phyloP scores from a whole-genome alignment of 2,329 filamentous ascomycete genomes.

The Colletotrichum tamarilloi region DNA sequence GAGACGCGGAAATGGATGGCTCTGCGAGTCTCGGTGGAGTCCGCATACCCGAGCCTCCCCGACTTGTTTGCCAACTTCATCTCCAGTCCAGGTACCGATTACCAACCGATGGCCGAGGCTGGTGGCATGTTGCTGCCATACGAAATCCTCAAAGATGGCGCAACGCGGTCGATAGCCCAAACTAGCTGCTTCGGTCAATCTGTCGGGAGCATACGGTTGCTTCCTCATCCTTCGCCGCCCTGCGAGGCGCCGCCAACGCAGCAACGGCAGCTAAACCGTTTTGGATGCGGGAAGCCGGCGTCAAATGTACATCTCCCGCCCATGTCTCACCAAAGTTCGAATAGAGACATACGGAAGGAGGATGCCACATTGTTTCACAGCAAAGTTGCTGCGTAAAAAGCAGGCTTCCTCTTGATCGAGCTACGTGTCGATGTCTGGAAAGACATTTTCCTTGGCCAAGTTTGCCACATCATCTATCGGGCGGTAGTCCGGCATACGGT shows the following conservation, averaged over 20 bases:
- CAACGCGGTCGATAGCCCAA: not conserved
- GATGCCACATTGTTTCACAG: conserved; percentile 11
- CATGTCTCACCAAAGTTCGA: conserved; percentile 16
- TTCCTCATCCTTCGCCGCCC: conserved; percentile 21
- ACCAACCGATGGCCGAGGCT: conserved; percentile 10
- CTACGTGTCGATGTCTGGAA: conserved; percentile 20
- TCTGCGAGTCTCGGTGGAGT: conserved; percentile 32
- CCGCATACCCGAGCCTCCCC: conserved; percentile 25
- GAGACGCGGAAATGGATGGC: not conserved
- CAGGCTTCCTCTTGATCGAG: not conserved
- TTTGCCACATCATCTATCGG: conserved; percentile 28
- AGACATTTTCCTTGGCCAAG: conserved; percentile 13
- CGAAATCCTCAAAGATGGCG: not conserved
- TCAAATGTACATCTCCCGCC: conserved; percentile 28
- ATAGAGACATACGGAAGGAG: conserved; percentile 15
- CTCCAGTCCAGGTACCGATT: not conserved
- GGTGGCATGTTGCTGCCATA: not conserved
- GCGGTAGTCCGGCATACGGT: not conserved
- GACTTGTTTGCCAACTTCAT: conserved; percentile 20
- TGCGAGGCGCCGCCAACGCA: conserved; percentile 32
- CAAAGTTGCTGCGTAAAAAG: conserved; percentile 5
- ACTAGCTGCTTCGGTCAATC: conserved; percentile 5
- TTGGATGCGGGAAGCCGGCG: conserved; percentile 11
- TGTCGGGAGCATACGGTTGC: not conserved
- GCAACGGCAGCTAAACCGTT: conserved; percentile 23